Conservation (phyloP, 306 rosid genomes). For the Calophaca sinica region DNA sequence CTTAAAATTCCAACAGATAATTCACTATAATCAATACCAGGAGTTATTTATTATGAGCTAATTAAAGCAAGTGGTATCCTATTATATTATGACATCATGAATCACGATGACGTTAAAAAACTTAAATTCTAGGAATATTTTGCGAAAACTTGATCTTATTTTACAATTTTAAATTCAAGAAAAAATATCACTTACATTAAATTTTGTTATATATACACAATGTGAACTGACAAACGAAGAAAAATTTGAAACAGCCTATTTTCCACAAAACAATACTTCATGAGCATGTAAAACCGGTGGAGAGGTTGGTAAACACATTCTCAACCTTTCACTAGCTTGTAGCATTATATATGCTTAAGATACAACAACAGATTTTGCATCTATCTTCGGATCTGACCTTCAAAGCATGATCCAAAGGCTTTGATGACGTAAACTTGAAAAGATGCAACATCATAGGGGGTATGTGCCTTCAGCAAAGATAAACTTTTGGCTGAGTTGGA, state of each 20-base stretch:
- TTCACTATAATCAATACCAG: too few relatives aligned
- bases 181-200: constrained; percentile 30
- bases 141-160: background rate
- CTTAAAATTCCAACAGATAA: too few relatives aligned
- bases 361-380: constrained; percentile 7
- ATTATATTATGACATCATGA: background rate
- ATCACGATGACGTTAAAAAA: background rate
- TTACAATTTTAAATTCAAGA: constrained; percentile 14
- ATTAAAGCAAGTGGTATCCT: background rate
- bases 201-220: constrained; percentile 31
- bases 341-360: constrained; percentile 12
- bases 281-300: background rate
- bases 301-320: constrained; percentile 7
- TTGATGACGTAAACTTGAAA: constrained; percentile 30
- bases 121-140: background rate
- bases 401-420: constrained; percentile 24
- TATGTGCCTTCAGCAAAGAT: constrained; percentile 12
- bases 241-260: constrained; percentile 30
- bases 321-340: constrained; percentile 15
- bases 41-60: too few relatives aligned
- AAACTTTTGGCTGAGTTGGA: background rate
- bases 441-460: constrained; percentile 29
- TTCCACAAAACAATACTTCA: constrained; percentile 28
- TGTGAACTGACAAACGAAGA: constrained; percentile 1
- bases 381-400: constrained; percentile 24